Conservation (phyloP, 257 asterid genomes). For the Solanum paucissectum region DNA sequence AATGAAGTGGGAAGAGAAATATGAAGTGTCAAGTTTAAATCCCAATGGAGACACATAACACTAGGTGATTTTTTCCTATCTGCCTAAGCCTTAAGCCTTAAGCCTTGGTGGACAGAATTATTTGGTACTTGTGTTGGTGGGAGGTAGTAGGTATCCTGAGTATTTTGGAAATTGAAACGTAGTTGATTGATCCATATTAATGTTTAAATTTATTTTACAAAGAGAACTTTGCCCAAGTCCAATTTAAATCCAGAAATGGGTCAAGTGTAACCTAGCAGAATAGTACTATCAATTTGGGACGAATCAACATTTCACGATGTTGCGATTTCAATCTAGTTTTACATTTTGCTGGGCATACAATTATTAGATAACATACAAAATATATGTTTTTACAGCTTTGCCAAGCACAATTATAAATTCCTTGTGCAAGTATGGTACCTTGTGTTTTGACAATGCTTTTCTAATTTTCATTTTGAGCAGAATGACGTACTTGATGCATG, state of each 20-base stretch:
- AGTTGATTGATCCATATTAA: not conserved
- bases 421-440: not conserved
- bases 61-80: not conserved
- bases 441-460: not conserved
- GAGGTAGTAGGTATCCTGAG: not conserved
- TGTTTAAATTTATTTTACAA: not conserved
- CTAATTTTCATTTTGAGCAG: slow-evolving; percentile 24
- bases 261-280: not conserved
- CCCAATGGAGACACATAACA: not conserved
- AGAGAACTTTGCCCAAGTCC: not conserved
- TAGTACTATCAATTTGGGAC: not conserved
- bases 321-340: not conserved
- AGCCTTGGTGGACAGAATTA: not conserved
- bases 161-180: not conserved
- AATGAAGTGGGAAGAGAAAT: not conserved
- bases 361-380: not conserved
- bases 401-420: not conserved
- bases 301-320: not conserved
- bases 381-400: not conserved
- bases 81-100: not conserved
- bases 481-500: slow-evolving; percentile 47
- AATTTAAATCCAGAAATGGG: not conserved
- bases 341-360: not conserved
- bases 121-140: not conserved
- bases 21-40: not conserved